These are phyloP conservation scores for Pseudotsuga menziesii DNA, from an alignment of 75 land plant genomes.

Conservation along the genomic window DNA sequence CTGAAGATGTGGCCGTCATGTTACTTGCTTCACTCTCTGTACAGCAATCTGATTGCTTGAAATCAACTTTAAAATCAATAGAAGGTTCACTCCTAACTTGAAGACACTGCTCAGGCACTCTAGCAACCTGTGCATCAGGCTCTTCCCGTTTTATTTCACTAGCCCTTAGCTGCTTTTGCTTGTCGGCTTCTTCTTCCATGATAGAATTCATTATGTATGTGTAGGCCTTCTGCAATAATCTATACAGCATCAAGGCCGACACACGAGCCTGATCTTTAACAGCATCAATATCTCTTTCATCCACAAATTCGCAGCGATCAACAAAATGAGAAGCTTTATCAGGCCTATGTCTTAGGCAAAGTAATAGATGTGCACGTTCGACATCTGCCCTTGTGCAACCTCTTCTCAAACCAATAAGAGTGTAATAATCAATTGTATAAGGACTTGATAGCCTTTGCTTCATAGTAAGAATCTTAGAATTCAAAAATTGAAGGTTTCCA, in stretches of 20 bases:
- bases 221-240: constrained; percentile 75
- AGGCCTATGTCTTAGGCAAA: constrained; percentile 61
- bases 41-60: background rate
- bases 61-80: background rate
- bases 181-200: constrained; percentile 58
- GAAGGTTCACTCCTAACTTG: background rate
- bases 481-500: constrained; percentile 31
- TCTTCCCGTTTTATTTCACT: constrained; percentile 9
- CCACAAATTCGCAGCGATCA: constrained; percentile 61
- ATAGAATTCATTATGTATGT: constrained; percentile 43
- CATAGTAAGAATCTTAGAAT: constrained; percentile 33
- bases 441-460: constrained; percentile 27
- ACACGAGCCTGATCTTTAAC: constrained; percentile 52
- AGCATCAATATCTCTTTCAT: constrained; percentile 52
- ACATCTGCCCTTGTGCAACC: constrained; percentile 69
- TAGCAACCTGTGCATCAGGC: background rate
- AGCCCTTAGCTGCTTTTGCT: constrained; percentile 22
- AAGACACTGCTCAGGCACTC: background rate
- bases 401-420: constrained; percentile 49
- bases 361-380: constrained; percentile 57
- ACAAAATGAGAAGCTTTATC: constrained; percentile 56
- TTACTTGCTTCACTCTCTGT: background rate
- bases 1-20: background rate
- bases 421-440: constrained; percentile 51
- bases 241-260: constrained; percentile 51